A percentile compares a stretch with the other conserved stretches of the same genome.
These are phyloP conservation scores for Xylariaceae sp. DNA, from an alignment of 2,329 filamentous ascomycete genomes.

Conservation along the genomic window DNA sequence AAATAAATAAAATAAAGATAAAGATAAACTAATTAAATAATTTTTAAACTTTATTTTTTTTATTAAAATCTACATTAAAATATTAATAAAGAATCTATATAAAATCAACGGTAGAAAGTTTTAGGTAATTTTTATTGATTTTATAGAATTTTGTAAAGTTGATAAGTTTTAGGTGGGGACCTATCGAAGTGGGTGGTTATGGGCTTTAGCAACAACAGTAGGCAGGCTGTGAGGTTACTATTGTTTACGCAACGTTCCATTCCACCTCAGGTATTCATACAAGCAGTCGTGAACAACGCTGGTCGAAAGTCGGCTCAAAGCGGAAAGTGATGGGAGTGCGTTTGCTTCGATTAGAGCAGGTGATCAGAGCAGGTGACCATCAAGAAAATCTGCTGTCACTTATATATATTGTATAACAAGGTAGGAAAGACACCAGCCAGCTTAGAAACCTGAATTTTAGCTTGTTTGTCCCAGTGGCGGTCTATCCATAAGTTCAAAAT, in stretches of 20 bases:
- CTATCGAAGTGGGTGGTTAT: too few species aligned
- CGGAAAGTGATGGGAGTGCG: constrained; percentile 7
- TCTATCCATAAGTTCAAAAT: background rate
- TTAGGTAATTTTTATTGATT: too few species aligned
- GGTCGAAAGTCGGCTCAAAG: background rate
- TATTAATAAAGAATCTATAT: too few species aligned
- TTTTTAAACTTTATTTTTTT: too few species aligned
- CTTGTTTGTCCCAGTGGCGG: background rate
- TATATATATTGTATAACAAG: constrained; percentile 1
- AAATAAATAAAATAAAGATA: too few species aligned
- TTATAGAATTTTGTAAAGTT: too few species aligned
- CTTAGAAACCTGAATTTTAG: background rate
- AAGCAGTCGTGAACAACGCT: background rate
- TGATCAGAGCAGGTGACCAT: too few species aligned
- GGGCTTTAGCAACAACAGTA: constrained; percentile 12
- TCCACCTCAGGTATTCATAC: background rate
- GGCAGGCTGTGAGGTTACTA: background rate
- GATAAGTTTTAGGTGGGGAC: too few species aligned
- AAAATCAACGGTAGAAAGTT: too few species aligned
- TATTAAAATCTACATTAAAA: too few species aligned
- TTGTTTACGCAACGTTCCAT: constrained; percentile 16
- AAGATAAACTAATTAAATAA: too few species aligned
- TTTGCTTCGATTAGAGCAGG: background rate
- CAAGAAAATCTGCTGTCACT: background rate
- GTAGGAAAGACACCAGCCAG: background rate